Evolutionary conservation across 257 asterid species (phyloP).

Genomic region (Fraxinus anomala): DNA sequence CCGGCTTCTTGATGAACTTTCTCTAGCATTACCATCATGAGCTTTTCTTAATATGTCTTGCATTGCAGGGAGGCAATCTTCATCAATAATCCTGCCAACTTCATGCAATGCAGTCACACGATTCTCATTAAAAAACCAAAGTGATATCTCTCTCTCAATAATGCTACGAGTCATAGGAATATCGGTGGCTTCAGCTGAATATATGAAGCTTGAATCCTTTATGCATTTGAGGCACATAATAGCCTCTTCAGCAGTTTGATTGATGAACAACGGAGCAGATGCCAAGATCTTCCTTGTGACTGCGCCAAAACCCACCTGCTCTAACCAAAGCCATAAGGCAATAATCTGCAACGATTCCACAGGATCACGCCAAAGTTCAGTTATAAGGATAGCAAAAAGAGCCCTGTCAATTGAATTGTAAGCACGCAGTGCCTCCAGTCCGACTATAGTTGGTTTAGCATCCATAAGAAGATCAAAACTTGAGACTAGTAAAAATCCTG

Average conservation of each 20-base stretch:
- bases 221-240: constrained; percentile 43
- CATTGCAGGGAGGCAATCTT: constrained; percentile 42
- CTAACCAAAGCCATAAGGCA: constrained; percentile 72
- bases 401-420: constrained; percentile 49
- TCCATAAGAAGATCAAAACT: constrained; percentile 35
- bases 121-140: constrained; percentile 33
- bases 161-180: constrained; percentile 47
- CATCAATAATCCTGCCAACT: constrained; percentile 27
- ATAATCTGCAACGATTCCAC: constrained; percentile 47
- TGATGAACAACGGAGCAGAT: constrained; percentile 35
- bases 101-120: constrained; percentile 19
- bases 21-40: constrained; percentile 23
- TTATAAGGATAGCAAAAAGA: constrained; percentile 51
- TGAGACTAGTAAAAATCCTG: constrained; percentile 34
- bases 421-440: constrained; percentile 33
- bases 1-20: neutral
- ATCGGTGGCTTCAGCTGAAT: constrained; percentile 24
- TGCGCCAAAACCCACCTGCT: constrained; percentile 35
- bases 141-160: constrained; percentile 33
- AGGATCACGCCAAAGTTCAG: constrained; percentile 53
- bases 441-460: constrained; percentile 10
- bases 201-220: constrained; percentile 1
- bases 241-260: constrained; percentile 59
- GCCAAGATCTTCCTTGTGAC: constrained; percentile 36
- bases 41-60: constrained; percentile 46